These are phyloP conservation scores for Phalaenopsis equestris DNA, from an alignment of 106 monocot species.

Conservation along the genomic window DNA sequence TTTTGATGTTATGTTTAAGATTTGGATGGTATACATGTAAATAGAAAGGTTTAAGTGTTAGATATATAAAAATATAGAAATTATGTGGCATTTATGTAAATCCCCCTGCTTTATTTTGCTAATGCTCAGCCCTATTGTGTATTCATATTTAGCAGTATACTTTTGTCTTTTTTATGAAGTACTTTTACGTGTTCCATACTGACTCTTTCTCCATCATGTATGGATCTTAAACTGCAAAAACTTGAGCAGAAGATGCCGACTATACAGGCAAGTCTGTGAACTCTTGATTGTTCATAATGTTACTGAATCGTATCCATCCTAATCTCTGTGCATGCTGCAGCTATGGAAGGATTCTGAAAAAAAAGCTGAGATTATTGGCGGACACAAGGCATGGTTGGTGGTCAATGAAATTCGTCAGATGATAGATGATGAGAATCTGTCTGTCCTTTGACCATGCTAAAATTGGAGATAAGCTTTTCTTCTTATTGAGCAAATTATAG, in stretches of 20 bases:
- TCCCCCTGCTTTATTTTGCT: not conserved
- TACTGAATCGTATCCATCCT: not conserved
- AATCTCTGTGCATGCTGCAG: conserved; percentile 18
- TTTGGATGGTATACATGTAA: no score
- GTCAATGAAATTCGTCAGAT: conserved; percentile 52
- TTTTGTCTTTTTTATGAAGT: not conserved
- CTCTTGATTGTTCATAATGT: not conserved
- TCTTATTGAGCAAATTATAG: not conserved
- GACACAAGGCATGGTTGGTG: conserved; percentile 69
- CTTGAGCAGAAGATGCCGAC: conserved; percentile 59
- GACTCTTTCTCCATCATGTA: not conserved
- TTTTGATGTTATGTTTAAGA: no score
- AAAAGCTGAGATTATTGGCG: conserved; percentile 68
- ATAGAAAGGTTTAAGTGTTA: no score
- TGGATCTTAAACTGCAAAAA: not conserved
- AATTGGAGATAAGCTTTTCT: not conserved
- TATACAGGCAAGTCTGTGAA: conserved; percentile 26
- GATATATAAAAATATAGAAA: no score
- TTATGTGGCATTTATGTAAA: no score
- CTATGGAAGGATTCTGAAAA: conserved; percentile 49
- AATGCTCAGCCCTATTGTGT: not conserved
- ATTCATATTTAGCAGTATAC: not conserved
- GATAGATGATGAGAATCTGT: conserved; percentile 16
- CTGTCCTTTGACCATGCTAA: not conserved
- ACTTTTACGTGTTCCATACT: not conserved